Base-by-base conservation (phyloP, 2,329 filamentous ascomycete genomes). In the Tothia fuscella region DNA sequence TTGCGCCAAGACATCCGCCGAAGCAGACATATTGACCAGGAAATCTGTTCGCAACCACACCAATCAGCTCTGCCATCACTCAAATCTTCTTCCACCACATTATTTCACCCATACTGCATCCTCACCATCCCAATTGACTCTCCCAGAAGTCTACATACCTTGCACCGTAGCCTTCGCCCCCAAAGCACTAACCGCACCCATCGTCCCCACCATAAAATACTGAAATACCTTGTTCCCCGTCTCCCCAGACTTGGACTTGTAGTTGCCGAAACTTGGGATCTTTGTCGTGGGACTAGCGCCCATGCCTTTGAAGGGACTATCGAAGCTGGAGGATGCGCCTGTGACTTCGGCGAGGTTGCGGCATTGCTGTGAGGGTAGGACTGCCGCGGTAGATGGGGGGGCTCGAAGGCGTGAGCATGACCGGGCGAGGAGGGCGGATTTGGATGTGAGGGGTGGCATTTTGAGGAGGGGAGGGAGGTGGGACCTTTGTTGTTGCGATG, bases 21-120 rank as follows among this genome's bases (percentile, higher is more conserved):
- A 98, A 49, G 91, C 91, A 58, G 89, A 93, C 93, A 98, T 96
- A 79, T 95, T 98, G 72, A 94, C 86, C 51, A 98, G 76, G 78
- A 98, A 98, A 71, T 98, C 91, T 98, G 67, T 51, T 52, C 40
- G 49, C 48, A 45, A 52, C 41, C 40, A n/a, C n/a, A n/a, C 47
- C 51, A 53, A 53, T 47, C 43, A 46, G 49, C 52, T 55, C 57
- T 61, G 53, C 54, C 47, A 39, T 20, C 45, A 47, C 39, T 44
- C 42, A 7, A 14, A 4, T 46, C 33, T 44, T 10, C 30, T 33
- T 26, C 17, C 6, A 31, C n/a, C 12, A 13, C 29, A 31, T 44
- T 5, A 40, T 16, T 17, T 16, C 19, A n/a, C 19, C 25, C 20
- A 41, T 43, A 32, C 19, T 10, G 30, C 19, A 25, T 34, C 38